These are phyloP conservation scores for Dalbergia oliveri DNA, from an alignment of 306 rosid genomes.

Conservation along the genomic window DNA sequence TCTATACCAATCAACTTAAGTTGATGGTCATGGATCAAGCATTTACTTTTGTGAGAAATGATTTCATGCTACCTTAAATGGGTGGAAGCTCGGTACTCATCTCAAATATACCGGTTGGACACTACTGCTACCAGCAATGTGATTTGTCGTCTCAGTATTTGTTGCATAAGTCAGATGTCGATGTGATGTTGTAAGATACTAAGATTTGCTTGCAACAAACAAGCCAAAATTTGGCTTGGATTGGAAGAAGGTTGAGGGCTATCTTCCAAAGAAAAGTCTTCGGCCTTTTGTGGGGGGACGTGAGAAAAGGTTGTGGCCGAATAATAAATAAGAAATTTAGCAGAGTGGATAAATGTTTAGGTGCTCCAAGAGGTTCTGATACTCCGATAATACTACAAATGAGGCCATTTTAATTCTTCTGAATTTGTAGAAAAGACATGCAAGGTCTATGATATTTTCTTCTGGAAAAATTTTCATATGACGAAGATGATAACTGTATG, in stretches of 20 bases:
- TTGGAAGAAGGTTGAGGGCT: neutral
- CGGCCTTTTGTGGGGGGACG: too few species aligned
- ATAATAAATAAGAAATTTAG: neutral
- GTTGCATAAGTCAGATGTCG: neutral
- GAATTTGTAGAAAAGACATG: neutral
- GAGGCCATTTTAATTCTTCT: neutral
- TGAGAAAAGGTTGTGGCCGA: neutral
- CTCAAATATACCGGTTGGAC: neutral
- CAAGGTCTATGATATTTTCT: neutral
- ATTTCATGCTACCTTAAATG: too few species aligned
- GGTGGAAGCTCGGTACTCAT: too few species aligned
- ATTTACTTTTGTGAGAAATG: too few species aligned
- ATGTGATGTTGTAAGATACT: neutral
- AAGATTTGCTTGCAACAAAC: neutral
- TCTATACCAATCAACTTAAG: too few species aligned
- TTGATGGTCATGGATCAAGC: too few species aligned
- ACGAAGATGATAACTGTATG: neutral
- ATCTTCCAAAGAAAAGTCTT: neutral
- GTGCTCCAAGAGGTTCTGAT: neutral
- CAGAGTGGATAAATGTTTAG: neutral
- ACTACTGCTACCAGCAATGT: neutral
- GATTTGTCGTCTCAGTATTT: neutral
- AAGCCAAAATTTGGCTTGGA: neutral
- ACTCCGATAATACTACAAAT: neutral
- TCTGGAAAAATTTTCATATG: neutral